These are phyloP conservation scores for Trypanosoma boissoni DNA, from an alignment of 208 protist species.

Conservation along the genomic window DNA sequence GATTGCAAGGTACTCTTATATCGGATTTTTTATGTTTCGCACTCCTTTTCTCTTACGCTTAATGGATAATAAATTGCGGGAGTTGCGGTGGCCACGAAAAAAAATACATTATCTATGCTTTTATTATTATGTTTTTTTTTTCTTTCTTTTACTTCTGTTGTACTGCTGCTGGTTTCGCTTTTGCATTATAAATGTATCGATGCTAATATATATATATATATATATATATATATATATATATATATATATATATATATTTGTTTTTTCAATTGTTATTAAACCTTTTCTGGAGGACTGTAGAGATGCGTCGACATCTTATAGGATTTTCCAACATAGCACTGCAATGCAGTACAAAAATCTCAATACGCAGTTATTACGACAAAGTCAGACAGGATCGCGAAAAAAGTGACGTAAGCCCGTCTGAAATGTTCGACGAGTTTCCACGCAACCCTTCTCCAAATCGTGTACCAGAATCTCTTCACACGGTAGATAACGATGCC, in stretches of 20 bases:
- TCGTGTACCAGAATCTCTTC: constrained; percentile 49
- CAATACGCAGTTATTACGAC: constrained; percentile 54
- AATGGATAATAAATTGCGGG: too few relatives aligned
- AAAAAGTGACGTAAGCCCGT: constrained; percentile 41
- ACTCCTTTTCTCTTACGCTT: too few relatives aligned
- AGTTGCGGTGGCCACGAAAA: too few relatives aligned
- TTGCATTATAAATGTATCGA: too few relatives aligned
- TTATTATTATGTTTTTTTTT: too few relatives aligned
- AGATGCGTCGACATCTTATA: background rate
- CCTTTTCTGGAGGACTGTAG: background rate
- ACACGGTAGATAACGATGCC: constrained; percentile 34
- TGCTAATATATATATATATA: too few relatives aligned
- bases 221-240: too few relatives aligned
- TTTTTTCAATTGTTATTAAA: constrained; percentile 9
- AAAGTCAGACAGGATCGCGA: constrained; percentile 54
- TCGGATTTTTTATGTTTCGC: background rate
- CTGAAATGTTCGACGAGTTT: constrained; percentile 63
- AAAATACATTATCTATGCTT: too few relatives aligned
- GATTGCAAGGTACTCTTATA: constrained; percentile 9
- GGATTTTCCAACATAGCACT: background rate
- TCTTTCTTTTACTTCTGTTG: too few relatives aligned
- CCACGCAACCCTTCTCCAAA: constrained; percentile 37
- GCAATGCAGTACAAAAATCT: background rate
- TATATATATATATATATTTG: too few relatives aligned
- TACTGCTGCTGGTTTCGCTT: too few relatives aligned